Evolutionary conservation across 257 asterid species (phyloP).

Genomic region (Nicotiana attenuata): DNA sequence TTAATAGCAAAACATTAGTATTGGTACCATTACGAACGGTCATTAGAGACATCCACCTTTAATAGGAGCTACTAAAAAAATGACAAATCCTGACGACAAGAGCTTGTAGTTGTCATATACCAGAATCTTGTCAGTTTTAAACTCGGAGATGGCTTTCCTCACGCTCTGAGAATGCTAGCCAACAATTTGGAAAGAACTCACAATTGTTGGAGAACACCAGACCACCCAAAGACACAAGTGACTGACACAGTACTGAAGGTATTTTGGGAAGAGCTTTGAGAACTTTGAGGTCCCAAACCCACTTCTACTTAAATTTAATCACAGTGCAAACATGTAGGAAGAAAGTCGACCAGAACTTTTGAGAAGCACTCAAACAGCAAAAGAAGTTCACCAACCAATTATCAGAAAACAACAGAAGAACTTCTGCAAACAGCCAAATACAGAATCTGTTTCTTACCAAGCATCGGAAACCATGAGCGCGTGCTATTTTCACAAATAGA

Average conservation of each 20-base stretch:
- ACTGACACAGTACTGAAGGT: not conserved
- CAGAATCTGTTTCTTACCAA: not conserved
- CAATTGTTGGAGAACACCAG: not conserved
- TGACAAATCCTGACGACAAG: not conserved
- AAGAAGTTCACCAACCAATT: not conserved
- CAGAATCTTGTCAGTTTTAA: not conserved
- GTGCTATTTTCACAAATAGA: not conserved
- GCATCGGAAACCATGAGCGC: not conserved
- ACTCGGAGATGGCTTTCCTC: not conserved
- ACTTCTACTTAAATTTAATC: not conserved
- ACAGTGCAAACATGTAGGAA: not conserved
- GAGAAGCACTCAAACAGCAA: constrained; percentile 2
- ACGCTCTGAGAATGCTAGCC: not conserved
- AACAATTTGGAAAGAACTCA: not conserved
- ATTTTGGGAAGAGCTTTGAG: not conserved
- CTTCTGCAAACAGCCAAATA: not conserved
- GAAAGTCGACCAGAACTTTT: constrained; percentile 1
- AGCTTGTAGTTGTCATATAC: not conserved
- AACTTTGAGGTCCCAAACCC: not conserved
- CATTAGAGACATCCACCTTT: not conserved
- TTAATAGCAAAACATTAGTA: not conserved
- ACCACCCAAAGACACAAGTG: not conserved
- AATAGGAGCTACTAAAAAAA: constrained; percentile 3
- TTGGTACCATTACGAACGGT: not conserved
- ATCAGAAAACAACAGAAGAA: not conserved